Evolutionary conservation across 768 basidiomycete species (phyloP), one percentile per base, ranked within the genome.

Genomic region (Pulveroboletus ravenelii): DNA sequence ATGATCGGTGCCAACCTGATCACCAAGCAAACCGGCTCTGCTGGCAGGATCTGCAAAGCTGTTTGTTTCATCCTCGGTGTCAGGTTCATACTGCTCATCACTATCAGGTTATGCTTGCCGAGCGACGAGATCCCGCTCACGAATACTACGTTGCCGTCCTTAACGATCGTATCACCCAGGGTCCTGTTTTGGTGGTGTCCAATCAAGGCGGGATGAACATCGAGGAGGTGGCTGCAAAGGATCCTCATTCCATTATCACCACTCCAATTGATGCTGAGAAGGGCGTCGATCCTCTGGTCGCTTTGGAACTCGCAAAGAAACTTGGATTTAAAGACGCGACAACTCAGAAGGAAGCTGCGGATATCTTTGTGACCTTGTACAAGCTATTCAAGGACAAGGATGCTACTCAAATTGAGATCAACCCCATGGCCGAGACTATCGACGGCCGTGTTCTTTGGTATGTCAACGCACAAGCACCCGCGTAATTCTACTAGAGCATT

Each of bases 181-280:
- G 89, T 13, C 89, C 93, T 39, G 96, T 97, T 29, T 80, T 99
- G 41, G 95, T 99, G 47, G 86, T 86, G 17, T 98, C 96, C 39
- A 78, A 79, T 17, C 93, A 97, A 66, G 96, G 96, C 49, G 96
- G 96, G 50, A 99, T 99, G 96, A 98, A 98, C 72, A 99, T 99
- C 64, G 96, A 99, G 70, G 96, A 99, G 63, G 96, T 99, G 41
- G 96, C 96, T 25, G 90, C 91, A 29, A 92, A 94, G 60, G 92
- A 96, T 63, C 96, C 96, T 32, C 73, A 75, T 34, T 89, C 96
- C 36, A 98, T 99, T 70, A 92, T 98, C 62, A 98, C 94, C 41
- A 93, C 89, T 10, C 89, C 92, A 41, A 90, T 99, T 61, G 75
- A 87, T 68, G 91, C 89, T 56, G 74, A 87, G 48, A 85, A 81